These are phyloP conservation scores for Hanseniaspora vineae DNA, from an alignment of 805 yeast species.

Conservation along the genomic window DNA sequence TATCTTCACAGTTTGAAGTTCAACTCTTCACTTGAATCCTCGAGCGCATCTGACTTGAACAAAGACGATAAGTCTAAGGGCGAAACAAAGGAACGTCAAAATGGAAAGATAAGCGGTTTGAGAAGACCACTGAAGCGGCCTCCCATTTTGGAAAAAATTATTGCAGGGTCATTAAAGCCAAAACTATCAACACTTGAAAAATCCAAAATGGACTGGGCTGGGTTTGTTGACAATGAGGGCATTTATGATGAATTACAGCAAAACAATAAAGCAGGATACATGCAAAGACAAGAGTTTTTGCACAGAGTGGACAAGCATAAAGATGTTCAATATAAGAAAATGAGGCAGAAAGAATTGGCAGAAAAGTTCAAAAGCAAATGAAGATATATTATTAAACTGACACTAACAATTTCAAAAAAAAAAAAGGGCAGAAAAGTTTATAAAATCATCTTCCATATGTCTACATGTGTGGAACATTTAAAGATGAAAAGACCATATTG, in stretches of 20 bases:
- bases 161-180: conserved; percentile 53
- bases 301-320: conserved; percentile 46
- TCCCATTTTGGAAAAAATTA: conserved; percentile 63
- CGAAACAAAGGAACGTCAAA: conserved; percentile 1
- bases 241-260: conserved; percentile 69
- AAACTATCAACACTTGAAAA: conserved; percentile 87
- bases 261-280: conserved; percentile 68
- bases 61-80: conserved; percentile 5
- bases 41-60: conserved; percentile 3
- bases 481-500: conserved; percentile 63
- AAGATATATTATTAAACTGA: background rate
- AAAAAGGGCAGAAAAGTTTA: background rate
- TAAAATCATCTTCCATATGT: background rate
- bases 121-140: conserved; percentile 57
- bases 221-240: conserved; percentile 77
- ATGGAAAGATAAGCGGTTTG: conserved; percentile 25
- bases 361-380: background rate
- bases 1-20: conserved; percentile 46
- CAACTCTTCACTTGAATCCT: conserved; percentile 12
- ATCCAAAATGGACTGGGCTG: conserved; percentile 88
- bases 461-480: conserved; percentile 49
- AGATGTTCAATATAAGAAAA: conserved; percentile 27
- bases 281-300: conserved; percentile 85
- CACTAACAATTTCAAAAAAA: too few relatives aligned
- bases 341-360: conserved; percentile 24